These are phyloP conservation scores for Cladophialophora exuberans DNA, from an alignment of 2,329 filamentous ascomycete genomes.

Conservation along the genomic window DNA sequence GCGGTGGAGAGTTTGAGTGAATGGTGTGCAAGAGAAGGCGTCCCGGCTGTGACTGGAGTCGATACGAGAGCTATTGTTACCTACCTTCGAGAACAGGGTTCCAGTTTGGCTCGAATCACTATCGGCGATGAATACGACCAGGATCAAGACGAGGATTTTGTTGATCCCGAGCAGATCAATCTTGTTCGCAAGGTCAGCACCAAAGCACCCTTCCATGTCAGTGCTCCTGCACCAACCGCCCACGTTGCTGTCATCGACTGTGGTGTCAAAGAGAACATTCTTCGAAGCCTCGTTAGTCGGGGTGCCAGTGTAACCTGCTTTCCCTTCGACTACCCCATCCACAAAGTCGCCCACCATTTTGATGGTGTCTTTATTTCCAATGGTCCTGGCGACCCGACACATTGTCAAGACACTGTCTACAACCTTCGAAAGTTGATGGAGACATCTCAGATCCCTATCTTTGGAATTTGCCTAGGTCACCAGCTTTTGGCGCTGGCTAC, in stretches of 20 bases:
- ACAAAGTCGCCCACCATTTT: conserved; percentile 97
- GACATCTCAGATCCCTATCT: conserved; percentile 85
- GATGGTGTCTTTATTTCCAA: conserved; percentile 99
- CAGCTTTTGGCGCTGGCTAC: conserved; percentile 90
- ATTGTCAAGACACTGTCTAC: conserved; percentile 93
- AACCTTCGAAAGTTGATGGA: conserved; percentile 91
- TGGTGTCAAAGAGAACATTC: conserved; percentile 99
- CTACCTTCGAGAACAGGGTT: conserved; percentile 92
- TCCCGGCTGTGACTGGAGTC: conserved; percentile 94
- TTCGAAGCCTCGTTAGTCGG: conserved; percentile 88
- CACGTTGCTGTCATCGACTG: conserved; percentile 97
- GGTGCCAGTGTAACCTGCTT: conserved; percentile 92
- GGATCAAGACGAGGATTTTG: conserved; percentile 93
- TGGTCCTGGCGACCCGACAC: conserved; percentile 95
- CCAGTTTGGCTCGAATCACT: conserved; percentile 90
- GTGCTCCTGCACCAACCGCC: conserved; percentile 77
- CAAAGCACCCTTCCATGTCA: conserved; percentile 95
- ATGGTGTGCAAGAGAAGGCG: conserved; percentile 95
- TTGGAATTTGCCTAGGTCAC: conserved; percentile 97
- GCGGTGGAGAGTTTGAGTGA: conserved; percentile 89
- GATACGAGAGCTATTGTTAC: conserved; percentile 98
- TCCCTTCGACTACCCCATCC: conserved; percentile 95
- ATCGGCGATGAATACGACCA: conserved; percentile 98
- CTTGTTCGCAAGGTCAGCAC: conserved; percentile 94
- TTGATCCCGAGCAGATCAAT: conserved; percentile 96